A percentile compares a stretch with the other conserved stretches of the same genome.
These are phyloP conservation scores for Chenopodium quinoa DNA, from an alignment of 148 eudicot genomes.

Conservation along the genomic window DNA sequence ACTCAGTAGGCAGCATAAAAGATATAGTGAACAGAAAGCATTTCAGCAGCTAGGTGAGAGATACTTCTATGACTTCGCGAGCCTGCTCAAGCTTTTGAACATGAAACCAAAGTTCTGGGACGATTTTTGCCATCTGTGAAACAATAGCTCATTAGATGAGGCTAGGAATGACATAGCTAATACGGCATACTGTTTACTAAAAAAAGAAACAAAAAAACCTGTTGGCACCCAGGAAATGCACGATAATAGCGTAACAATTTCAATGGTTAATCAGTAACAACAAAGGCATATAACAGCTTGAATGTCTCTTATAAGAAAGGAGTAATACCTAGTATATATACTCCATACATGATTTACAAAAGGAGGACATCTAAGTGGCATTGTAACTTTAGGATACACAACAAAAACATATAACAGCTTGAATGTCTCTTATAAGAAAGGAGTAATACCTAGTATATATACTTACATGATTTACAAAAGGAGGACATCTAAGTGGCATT, in stretches of 20 bases:
- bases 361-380: no score
- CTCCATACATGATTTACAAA: no score
- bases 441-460: no score
- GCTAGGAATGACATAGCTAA: neutral
- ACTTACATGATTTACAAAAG: no score
- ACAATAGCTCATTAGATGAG: slow-evolving; percentile 11
- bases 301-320: neutral
- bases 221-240: no score
- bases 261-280: neutral
- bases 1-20: slow-evolving; percentile 7
- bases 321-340: no score
- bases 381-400: neutral
- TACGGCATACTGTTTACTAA: neutral
- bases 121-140: slow-evolving; percentile 62
- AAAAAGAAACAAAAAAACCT: neutral
- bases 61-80: slow-evolving; percentile 72
- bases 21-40: slow-evolving; percentile 1
- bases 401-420: neutral
- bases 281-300: no score
- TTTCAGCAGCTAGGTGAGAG: slow-evolving; percentile 4
- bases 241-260: neutral
- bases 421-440: neutral
- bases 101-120: slow-evolving; percentile 90
- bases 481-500: no score
- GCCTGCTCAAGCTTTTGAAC: slow-evolving; percentile 93